Percentiles rank a stretch among this genome's conserved stretches.
Conservation (phyloP, 352 stramenopile genomes). For the Globisporangium camurandrum region DNA sequence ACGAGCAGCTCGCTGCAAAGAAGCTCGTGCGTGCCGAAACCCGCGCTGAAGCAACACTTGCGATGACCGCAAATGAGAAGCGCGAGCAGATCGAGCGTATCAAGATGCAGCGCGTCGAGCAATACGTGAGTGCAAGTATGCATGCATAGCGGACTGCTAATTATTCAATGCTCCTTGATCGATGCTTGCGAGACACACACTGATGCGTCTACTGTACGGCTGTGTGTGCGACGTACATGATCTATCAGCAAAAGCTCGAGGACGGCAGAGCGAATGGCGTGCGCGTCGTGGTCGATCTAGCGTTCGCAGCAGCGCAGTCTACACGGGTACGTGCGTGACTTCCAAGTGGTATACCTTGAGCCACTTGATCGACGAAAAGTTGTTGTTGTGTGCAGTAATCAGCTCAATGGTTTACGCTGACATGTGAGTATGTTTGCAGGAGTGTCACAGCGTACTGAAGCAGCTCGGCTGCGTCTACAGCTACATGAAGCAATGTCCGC, state of each 20-base stretch:
- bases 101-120: slow-evolving; percentile 67
- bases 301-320: slow-evolving; percentile 41
- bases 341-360: background rate
- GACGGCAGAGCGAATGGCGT: slow-evolving; percentile 26
- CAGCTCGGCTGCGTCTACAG: slow-evolving; percentile 72
- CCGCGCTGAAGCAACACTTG: slow-evolving; percentile 1
- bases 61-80: slow-evolving; percentile 37
- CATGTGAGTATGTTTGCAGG: slow-evolving; percentile 17
- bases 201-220: background rate
- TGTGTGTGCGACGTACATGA: background rate
- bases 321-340: slow-evolving; percentile 23
- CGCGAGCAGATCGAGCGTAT: slow-evolving; percentile 42
- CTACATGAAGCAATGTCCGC: slow-evolving; percentile 62
- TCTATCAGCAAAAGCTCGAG: slow-evolving; percentile 75
- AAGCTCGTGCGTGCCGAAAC: slow-evolving; percentile 15
- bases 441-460: slow-evolving; percentile 75
- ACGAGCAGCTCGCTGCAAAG: slow-evolving; percentile 18
- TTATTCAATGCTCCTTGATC: background rate
- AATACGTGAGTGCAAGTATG: slow-evolving; percentile 45
- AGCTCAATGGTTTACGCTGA: background rate
- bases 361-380: background rate
- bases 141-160: background rate
- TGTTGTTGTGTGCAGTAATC: background rate
- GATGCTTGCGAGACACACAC: background rate
- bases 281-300: slow-evolving; percentile 60